A percentile compares a stretch with the other conserved stretches of the same genome.
phyloP scores from a whole-genome alignment of 1,284 basidiomycete genomes.

The Vanrija sp. region DNA sequence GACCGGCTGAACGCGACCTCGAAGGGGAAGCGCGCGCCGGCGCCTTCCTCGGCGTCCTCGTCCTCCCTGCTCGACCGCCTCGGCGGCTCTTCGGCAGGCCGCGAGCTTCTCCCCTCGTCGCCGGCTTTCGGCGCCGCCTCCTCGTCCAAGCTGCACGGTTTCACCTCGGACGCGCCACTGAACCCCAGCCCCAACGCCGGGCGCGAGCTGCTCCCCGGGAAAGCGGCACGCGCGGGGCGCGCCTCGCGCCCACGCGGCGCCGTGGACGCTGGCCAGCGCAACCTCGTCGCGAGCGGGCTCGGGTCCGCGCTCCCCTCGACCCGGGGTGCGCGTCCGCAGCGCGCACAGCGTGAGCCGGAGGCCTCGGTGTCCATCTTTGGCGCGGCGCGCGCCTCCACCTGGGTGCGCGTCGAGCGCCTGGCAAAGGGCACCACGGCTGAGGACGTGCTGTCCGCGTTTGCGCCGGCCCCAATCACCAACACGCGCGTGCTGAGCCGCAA shows the following conservation, averaged over 20 bases:
- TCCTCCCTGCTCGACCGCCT: constrained; percentile 24
- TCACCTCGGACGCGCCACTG: constrained; percentile 6
- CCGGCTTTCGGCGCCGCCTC: not conserved
- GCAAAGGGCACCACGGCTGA: constrained; percentile 73
- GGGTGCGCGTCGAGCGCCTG: constrained; percentile 70
- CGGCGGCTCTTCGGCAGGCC: constrained; percentile 8
- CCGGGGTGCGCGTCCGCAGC: not conserved
- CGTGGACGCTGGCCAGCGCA: constrained; percentile 1
- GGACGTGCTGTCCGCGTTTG: constrained; percentile 81
- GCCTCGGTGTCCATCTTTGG: constrained; percentile 64
- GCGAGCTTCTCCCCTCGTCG: constrained; percentile 26
- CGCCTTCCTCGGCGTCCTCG: not conserved
- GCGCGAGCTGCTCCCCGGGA: constrained; percentile 28
- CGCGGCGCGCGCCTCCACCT: constrained; percentile 59
- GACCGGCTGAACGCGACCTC: constrained; percentile 15
- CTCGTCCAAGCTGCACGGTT: constrained; percentile 22
- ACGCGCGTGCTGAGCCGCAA: constrained; percentile 50
- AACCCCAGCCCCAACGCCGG: not conserved
- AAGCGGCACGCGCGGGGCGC: constrained; percentile 1
- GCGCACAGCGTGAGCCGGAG: not conserved
- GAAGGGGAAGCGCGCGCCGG: not conserved
- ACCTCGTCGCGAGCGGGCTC: constrained; percentile 5
- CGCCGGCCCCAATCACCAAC: constrained; percentile 64
- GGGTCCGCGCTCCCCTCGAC: not conserved
- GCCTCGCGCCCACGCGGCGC: constrained; percentile 2